Conservation (phyloP, 1,139 yeast species). For the Lodderomyces margitis region DNA sequence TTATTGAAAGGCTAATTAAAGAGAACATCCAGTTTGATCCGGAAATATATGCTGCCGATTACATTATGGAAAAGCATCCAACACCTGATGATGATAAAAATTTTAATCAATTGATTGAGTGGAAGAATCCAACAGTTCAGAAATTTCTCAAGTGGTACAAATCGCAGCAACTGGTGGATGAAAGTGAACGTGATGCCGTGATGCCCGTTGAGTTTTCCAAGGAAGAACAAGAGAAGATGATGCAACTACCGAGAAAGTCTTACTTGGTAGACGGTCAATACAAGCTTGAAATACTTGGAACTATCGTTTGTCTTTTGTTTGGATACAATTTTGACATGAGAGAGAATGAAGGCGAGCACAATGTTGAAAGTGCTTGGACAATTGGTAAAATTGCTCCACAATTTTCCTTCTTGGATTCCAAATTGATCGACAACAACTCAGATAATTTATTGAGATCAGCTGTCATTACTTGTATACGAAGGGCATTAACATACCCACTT, state of each 20-base stretch:
- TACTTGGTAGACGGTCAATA: constrained; percentile 55
- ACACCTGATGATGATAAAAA: constrained; percentile 53
- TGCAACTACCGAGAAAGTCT: constrained; percentile 61
- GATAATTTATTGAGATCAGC: constrained; percentile 45
- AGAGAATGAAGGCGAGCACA: constrained; percentile 74
- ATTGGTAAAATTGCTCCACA: constrained; percentile 84
- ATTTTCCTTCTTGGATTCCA: constrained; percentile 65
- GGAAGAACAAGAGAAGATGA: constrained; percentile 65
- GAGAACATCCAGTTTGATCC: constrained; percentile 83
- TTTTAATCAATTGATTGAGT: constrained; percentile 51
- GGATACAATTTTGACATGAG: constrained; percentile 73
- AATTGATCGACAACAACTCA: constrained; percentile 28
- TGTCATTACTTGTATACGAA: constrained; percentile 59
- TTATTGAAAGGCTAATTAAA: constrained; percentile 60
- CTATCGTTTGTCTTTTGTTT: constrained; percentile 66
- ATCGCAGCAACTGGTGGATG: constrained; percentile 24
- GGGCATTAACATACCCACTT: constrained; percentile 78
- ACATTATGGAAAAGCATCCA: constrained; percentile 58
- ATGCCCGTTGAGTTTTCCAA: constrained; percentile 52
- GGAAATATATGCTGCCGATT: constrained; percentile 87
- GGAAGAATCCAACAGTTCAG: constrained; percentile 51
- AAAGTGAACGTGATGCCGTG: constrained; percentile 24
- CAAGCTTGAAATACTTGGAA: constrained; percentile 47
- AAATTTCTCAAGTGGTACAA: constrained; percentile 52
- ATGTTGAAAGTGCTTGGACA: constrained; percentile 91